Evolutionary conservation across 2,329 filamentous ascomycete genomes (phyloP), one percentile per base, ranked within the genome.

Genomic region (Penicillium sp.): DNA sequence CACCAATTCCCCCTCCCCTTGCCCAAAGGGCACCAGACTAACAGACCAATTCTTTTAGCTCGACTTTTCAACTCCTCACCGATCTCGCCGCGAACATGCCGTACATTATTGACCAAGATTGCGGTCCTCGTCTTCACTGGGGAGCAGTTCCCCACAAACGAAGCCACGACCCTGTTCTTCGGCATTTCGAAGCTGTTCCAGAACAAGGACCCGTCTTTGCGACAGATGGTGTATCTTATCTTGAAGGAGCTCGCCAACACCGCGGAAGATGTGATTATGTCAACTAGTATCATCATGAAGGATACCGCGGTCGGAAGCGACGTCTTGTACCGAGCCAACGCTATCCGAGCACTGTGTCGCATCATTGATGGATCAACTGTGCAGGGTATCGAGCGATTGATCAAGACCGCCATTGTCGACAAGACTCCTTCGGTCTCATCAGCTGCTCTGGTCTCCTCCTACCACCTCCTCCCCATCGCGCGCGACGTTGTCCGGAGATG

Each of bases 251-350:
- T 99, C 70, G 91, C 93, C 66, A 87, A 88, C 76, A 96, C 92
- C 24, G 95, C 95, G 57, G 92, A 98, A 80, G 95, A 99, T 83
- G 96, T 97, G 63, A 99, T 99, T 75, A 98, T 99, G 95, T 95
- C 97, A 61, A 99, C 95, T 19, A 96, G 91, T 78, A 97, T 93
- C 67, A 97, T 99, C 68, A 99, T 98, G 95, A 99, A 99, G 82
- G 95, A 99, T 76, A 97, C 93, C 11, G 92, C 93, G 52, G 92
- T 96, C 62, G 91, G 93, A 70, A 97, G 91, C 71, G 95, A 98
- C 73, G 89, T 93, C 52, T 87, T 97, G 55, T 97, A 93, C 81
- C 86, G 95, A 70, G 91, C 95, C 52, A 99, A 99, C 80, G 93
- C 95, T 61, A 98, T 98, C 73, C 86, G 95, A 68, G 93, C 93